phyloP scores from a whole-genome alignment of 164 flowering plant species.

The Liquidambar formosana region DNA sequence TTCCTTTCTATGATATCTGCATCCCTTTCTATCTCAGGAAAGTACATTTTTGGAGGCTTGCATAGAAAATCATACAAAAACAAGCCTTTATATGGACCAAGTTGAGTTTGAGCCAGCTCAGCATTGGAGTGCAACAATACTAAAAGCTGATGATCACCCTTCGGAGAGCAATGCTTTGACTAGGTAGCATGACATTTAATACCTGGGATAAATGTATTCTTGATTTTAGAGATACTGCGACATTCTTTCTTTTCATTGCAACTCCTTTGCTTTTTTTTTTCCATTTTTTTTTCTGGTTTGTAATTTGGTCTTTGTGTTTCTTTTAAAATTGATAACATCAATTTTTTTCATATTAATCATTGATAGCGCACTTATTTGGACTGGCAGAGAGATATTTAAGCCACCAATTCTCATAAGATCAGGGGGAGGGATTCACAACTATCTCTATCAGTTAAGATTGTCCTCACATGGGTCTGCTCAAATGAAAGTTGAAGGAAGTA shows the following conservation, averaged over 20 bases:
- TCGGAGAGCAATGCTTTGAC: slow-evolving; percentile 30
- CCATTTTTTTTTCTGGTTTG: too few relatives aligned
- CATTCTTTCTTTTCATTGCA: slow-evolving; percentile 1
- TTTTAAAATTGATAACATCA: slow-evolving; percentile 9
- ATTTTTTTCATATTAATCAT: slow-evolving; percentile 7
- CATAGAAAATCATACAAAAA: slow-evolving; percentile 93
- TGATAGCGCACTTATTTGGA: slow-evolving; percentile 12
- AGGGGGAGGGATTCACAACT: slow-evolving; percentile 89
- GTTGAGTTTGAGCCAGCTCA: slow-evolving; percentile 94
- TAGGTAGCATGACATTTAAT: slow-evolving; percentile 38
- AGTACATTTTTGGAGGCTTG: slow-evolving; percentile 90
- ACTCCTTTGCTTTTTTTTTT: neutral
- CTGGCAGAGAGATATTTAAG: slow-evolving; percentile 67
- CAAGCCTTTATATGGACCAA: slow-evolving; percentile 95
- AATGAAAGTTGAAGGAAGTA: slow-evolving; percentile 71
- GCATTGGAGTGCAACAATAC: slow-evolving; percentile 62
- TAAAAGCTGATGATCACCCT: slow-evolving; percentile 61
- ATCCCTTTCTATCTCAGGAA: slow-evolving; percentile 50
- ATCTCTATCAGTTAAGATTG: slow-evolving; percentile 73
- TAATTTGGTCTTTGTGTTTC: slow-evolving; percentile 1
- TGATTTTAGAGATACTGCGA: neutral
- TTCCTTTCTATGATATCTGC: neutral
- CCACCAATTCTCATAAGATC: slow-evolving; percentile 78
- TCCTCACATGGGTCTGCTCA: slow-evolving; percentile 53
- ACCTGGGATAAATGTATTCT: slow-evolving; percentile 2